A percentile compares a stretch with the other conserved stretches of the same genome.
phyloP scores from a whole-genome alignment of 2,329 filamentous ascomycete species.

The Sporothrix variecibatus region DNA sequence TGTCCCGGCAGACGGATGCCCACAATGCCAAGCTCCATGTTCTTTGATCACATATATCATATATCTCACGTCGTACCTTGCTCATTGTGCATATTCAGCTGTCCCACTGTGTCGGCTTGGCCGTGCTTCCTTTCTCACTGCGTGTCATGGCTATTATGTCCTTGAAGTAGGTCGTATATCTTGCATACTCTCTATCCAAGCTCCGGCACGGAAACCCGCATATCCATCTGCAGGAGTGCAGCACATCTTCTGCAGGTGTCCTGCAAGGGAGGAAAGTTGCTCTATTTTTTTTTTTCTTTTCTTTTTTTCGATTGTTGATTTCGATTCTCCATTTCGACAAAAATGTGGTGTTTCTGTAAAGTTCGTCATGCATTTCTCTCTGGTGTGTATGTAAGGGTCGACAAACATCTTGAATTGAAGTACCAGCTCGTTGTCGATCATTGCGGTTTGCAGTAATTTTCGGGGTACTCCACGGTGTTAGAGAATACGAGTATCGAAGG shows the following conservation, averaged over 20 bases:
- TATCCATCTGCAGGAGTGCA: background rate
- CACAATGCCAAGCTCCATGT: background rate
- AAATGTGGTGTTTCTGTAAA: background rate
- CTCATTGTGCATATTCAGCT: background rate
- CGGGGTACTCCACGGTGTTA: background rate
- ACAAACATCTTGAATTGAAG: background rate
- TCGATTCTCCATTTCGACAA: background rate
- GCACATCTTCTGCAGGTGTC: background rate
- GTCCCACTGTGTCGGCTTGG: constrained; percentile 9
- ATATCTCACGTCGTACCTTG: background rate
- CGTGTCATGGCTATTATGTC: background rate
- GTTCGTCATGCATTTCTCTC: background rate
- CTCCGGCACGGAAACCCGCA: constrained; percentile 10
- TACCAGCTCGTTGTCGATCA: background rate
- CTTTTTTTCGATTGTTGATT: background rate
- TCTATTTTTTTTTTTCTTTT: background rate
- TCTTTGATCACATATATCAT: background rate
- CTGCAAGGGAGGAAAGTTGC: background rate
- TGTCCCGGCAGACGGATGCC: background rate
- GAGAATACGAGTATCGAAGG: background rate
- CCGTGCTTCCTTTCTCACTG: background rate
- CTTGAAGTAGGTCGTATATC: background rate
- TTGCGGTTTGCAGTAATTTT: background rate
- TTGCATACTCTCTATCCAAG: background rate
- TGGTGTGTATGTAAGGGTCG: background rate